A percentile compares a stretch with the other conserved stretches of the same genome.
These are phyloP conservation scores for Trifolium pratense DNA, from an alignment of 306 rosid species.

Conservation along the genomic window DNA sequence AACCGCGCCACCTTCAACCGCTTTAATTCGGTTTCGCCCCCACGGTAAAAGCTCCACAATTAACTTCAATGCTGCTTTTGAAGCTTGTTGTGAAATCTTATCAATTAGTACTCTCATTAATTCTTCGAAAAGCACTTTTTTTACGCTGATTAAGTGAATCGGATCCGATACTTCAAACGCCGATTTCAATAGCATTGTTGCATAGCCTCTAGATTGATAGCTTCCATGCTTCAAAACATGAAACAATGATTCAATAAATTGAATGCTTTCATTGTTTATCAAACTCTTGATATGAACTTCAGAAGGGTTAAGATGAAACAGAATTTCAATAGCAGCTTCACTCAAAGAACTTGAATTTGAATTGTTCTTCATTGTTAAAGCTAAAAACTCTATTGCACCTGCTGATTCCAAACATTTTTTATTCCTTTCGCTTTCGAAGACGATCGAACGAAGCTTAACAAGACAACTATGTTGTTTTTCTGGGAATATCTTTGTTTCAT, in stretches of 20 bases:
- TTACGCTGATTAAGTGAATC: conserved; percentile 47
- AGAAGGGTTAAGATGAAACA: conserved; percentile 56
- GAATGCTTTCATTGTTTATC: conserved; percentile 40
- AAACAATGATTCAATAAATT: conserved; percentile 57
- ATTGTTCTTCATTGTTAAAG: conserved; percentile 47
- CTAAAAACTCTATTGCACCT: conserved; percentile 60
- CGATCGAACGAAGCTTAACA: conserved; percentile 57
- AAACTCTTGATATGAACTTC: conserved; percentile 50
- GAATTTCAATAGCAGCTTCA: conserved; percentile 65
- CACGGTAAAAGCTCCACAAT: conserved; percentile 70
- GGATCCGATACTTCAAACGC: conserved; percentile 64
- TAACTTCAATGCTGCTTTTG: conserved; percentile 73
- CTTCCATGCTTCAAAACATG: conserved; percentile 50
- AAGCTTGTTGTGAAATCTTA: conserved; percentile 60
- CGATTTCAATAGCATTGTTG: conserved; percentile 59
- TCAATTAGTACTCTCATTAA: conserved; percentile 50
- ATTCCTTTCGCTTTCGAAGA: conserved; percentile 56
- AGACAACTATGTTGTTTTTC: conserved; percentile 52
- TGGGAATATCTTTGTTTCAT: conserved; percentile 53
- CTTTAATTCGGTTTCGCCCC: conserved; percentile 88
- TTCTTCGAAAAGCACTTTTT: conserved; percentile 43
- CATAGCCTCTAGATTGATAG: conserved; percentile 65
- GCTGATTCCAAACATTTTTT: conserved; percentile 56
- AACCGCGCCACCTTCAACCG: conserved; percentile 63
- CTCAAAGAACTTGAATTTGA: not conserved